Conservation (phyloP, 2,329 filamentous ascomycete genomes). For the Huntiella bhutanensis region DNA sequence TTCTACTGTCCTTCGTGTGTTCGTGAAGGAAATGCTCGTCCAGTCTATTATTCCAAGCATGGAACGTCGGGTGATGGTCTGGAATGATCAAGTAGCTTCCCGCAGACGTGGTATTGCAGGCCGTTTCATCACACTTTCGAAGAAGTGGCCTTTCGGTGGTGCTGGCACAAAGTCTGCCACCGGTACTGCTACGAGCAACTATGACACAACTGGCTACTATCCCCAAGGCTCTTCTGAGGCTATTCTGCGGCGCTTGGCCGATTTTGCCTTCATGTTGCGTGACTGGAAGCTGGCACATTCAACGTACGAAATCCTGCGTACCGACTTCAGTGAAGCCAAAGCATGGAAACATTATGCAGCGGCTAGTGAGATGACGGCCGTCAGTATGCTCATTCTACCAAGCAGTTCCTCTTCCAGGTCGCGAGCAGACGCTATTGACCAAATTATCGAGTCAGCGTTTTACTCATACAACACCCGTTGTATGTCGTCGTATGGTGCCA, state of each 20-base stretch:
- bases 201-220: constrained; percentile 69
- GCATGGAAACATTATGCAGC: constrained; percentile 93
- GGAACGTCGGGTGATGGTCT: constrained; percentile 77
- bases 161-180: constrained; percentile 36
- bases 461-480: constrained; percentile 88
- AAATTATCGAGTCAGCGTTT: constrained; percentile 73
- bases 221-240: constrained; percentile 70
- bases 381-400: constrained; percentile 64
- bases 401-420: constrained; percentile 54
- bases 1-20: constrained; percentile 66
- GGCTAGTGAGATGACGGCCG: constrained; percentile 82
- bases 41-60: constrained; percentile 91
- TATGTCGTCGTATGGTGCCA: constrained; percentile 56
- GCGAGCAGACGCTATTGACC: constrained; percentile 62
- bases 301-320: constrained; percentile 75
- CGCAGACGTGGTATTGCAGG: constrained; percentile 73
- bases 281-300: constrained; percentile 88
- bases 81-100: constrained; percentile 96
- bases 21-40: constrained; percentile 85
- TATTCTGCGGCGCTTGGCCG: constrained; percentile 77
- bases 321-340: constrained; percentile 86
- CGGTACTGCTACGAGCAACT: constrained; percentile 38
- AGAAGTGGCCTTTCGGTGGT: constrained; percentile 74
- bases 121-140: constrained; percentile 84
- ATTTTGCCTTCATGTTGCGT: constrained; percentile 91